Conservation (phyloP, 345 rosid species). For the Eutrema japonicum region DNA sequence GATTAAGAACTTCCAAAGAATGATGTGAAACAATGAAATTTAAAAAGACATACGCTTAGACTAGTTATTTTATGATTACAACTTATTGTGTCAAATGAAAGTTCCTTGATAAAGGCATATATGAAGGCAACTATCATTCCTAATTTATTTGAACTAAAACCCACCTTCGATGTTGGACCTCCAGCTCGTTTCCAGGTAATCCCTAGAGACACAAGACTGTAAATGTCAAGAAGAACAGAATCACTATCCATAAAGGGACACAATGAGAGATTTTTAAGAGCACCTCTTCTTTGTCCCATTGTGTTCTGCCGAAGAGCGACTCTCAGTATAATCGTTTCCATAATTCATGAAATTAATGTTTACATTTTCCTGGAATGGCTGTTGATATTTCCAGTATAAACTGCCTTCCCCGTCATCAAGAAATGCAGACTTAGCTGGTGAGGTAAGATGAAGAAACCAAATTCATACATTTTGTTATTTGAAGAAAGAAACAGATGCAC, state of each 20-base stretch:
- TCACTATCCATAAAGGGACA: constrained; percentile 25
- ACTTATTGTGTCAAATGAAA: constrained; percentile 4
- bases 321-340: constrained; percentile 45
- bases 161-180: constrained; percentile 56
- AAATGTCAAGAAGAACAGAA: constrained; percentile 30
- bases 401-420: constrained; percentile 46
- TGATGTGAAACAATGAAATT: constrained; percentile 9
- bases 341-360: constrained; percentile 44
- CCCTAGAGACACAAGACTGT: constrained; percentile 50
- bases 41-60: constrained; percentile 9
- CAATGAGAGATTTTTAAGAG: constrained; percentile 23
- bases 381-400: constrained; percentile 48
- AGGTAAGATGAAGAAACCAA: constrained; percentile 16
- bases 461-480: constrained; percentile 21
- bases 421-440: constrained; percentile 46
- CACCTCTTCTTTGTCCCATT: constrained; percentile 58
- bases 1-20: neutral
- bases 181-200: constrained; percentile 46
- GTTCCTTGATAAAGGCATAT: constrained; percentile 23
- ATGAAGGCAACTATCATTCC: neutral
- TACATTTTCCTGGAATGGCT: constrained; percentile 41
- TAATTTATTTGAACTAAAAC: constrained; percentile 24
- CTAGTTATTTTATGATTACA: constrained; percentile 3
- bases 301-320: constrained; percentile 48
- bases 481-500: constrained; percentile 28